A percentile compares a stretch with the other conserved stretches of the same genome.
These are phyloP conservation scores for Capsicum chinense DNA, from an alignment of 257 asterid species.

Conservation along the genomic window DNA sequence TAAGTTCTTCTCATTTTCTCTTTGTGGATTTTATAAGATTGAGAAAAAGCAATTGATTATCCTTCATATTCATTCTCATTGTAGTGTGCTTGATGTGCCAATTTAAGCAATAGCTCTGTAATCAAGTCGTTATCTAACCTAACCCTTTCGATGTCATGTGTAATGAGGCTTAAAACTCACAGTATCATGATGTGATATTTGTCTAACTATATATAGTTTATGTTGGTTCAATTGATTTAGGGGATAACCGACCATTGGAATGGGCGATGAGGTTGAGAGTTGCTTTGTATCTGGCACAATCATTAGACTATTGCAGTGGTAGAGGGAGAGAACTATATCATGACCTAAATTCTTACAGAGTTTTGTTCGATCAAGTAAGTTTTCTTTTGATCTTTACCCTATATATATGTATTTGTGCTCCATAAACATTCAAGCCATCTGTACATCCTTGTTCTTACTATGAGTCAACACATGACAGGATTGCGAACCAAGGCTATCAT, in stretches of 20 bases:
- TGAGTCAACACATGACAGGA: slow-evolving; percentile 39
- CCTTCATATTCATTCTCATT: not conserved
- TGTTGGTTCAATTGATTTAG: slow-evolving; percentile 33
- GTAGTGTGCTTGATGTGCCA: not conserved
- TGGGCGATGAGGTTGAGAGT: slow-evolving; percentile 63
- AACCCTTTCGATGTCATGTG: not conserved
- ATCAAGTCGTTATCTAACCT: not conserved
- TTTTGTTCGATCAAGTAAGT: slow-evolving; percentile 54
- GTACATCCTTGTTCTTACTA: slow-evolving; percentile 2
- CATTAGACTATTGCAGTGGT: slow-evolving; percentile 57
- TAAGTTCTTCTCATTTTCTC: slow-evolving; percentile 34
- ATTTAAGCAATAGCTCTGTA: not conserved
- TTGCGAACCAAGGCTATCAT: slow-evolving; percentile 55
- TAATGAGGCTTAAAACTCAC: not conserved
- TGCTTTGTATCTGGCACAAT: slow-evolving; percentile 55
- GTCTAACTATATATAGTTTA: not conserved
- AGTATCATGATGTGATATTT: not conserved
- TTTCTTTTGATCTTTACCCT: not conserved
- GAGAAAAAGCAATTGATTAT: not conserved
- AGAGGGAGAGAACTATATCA: slow-evolving; percentile 57
- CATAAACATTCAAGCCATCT: slow-evolving; percentile 19
- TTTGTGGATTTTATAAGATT: not conserved
- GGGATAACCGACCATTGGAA: slow-evolving; percentile 54
- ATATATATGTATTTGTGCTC: not conserved
- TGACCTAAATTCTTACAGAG: slow-evolving; percentile 55